Conservation (phyloP, 176 grass and related monocot species). For the Bolboschoenus planiculmis region DNA sequence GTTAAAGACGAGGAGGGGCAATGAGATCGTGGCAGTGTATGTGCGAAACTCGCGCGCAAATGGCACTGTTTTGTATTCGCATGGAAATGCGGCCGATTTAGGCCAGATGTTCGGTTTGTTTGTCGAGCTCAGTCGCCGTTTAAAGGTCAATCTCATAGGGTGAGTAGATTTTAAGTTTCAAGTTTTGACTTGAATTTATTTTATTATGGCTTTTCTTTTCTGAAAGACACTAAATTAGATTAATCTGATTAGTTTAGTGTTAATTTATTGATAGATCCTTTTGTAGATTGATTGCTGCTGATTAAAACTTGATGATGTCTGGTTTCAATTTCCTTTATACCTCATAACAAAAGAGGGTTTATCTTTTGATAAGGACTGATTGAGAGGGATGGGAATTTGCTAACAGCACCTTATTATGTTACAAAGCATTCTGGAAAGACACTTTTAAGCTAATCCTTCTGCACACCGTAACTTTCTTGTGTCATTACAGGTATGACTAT, state of each 20-base stretch:
- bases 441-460: background rate
- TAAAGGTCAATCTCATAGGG: slow-evolving; percentile 23
- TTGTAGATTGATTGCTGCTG: background rate
- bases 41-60: background rate
- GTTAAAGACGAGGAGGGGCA: slow-evolving; percentile 8
- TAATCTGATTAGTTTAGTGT: background rate
- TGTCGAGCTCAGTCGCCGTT: slow-evolving; percentile 17
- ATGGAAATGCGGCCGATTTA: slow-evolving; percentile 25
- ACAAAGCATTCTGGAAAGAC: background rate
- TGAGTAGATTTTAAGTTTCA: background rate
- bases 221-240: background rate
- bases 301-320: background rate
- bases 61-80: slow-evolving; percentile 9
- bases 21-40: slow-evolving; percentile 43
- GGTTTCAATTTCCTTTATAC: background rate
- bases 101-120: slow-evolving; percentile 44
- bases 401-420: background rate
- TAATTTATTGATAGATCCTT: slow-evolving; percentile 3
- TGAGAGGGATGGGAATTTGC: slow-evolving; percentile 2
- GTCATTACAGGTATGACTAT: slow-evolving; percentile 72
- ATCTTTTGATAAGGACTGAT: background rate
- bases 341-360: background rate
- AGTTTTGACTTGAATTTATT: background rate
- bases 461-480: background rate
- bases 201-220: background rate